Conservation (phyloP, 345 rosid genomes). For the Hibiscus syriacus region DNA sequence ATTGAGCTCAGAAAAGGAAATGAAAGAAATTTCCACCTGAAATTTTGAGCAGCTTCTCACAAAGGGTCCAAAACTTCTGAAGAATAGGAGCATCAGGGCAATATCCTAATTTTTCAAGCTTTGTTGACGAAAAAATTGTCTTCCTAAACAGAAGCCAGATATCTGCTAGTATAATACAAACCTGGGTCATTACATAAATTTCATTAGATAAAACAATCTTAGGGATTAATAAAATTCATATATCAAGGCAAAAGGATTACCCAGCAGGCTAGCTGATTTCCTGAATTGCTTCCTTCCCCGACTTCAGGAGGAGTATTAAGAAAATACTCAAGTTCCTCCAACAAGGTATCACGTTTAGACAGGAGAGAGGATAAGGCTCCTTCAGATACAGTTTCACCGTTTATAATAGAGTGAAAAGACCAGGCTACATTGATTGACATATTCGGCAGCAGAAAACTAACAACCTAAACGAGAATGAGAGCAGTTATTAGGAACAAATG, state of each 20-base stretch:
- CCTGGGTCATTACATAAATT: slow-evolving; percentile 35
- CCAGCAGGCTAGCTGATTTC: slow-evolving; percentile 68
- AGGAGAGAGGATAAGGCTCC: slow-evolving; percentile 55
- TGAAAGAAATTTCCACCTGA: slow-evolving; percentile 47
- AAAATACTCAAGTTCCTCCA: slow-evolving; percentile 67
- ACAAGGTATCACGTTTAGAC: slow-evolving; percentile 56
- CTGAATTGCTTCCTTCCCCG: slow-evolving; percentile 37
- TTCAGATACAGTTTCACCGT: slow-evolving; percentile 59
- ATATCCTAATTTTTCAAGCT: slow-evolving; percentile 67
- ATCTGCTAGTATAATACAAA: slow-evolving; percentile 72
- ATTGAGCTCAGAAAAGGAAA: not conserved
- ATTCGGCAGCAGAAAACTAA: slow-evolving; percentile 75
- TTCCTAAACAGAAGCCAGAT: slow-evolving; percentile 71
- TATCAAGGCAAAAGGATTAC: slow-evolving; percentile 33
- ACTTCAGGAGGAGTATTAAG: slow-evolving; percentile 35
- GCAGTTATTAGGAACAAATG: slow-evolving; percentile 18
- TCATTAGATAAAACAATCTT: slow-evolving; percentile 16
- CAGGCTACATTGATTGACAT: slow-evolving; percentile 75
- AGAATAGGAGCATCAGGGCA: slow-evolving; percentile 55
- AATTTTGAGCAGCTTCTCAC: slow-evolving; percentile 59
- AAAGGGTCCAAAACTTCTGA: slow-evolving; percentile 77
- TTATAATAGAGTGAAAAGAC: slow-evolving; percentile 68
- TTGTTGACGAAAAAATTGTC: slow-evolving; percentile 55
- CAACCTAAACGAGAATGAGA: slow-evolving; percentile 58
- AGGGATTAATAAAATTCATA: slow-evolving; percentile 8